Conservation (phyloP, 306 rosid species). For the Medicago lupulina region DNA sequence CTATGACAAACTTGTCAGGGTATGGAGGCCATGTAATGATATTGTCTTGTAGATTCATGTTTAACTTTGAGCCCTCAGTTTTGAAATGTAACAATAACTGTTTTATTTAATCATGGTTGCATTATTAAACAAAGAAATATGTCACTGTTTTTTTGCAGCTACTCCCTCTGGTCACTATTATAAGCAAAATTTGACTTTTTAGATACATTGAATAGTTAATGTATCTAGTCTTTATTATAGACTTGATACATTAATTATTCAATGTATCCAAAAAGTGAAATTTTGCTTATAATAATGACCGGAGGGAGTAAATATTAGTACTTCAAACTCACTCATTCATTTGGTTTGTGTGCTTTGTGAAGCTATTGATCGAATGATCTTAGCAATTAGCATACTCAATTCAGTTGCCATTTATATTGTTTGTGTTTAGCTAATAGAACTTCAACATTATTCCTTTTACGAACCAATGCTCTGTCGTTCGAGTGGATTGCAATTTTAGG, state of each 20-base stretch:
- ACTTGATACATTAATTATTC: too few species aligned
- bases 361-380: not conserved
- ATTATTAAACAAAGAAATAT: conserved; percentile 6
- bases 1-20: conserved; percentile 75
- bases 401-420: not conserved
- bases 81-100: conserved; percentile 19
- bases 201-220: too few species aligned
- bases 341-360: not conserved
- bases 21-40: conserved; percentile 71
- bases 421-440: not conserved
- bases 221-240: too few species aligned
- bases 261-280: too few species aligned
- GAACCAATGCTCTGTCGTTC: not conserved
- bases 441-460: not conserved
- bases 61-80: not conserved
- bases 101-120: conserved; percentile 10
- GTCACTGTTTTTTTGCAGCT: not conserved
- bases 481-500: too few species aligned
- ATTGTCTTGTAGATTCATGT: conserved; percentile 36
- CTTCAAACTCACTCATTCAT: not conserved
- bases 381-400: not conserved
- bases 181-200: too few species aligned
- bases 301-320: not conserved
- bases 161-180: too few species aligned
- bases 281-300: too few species aligned